Evolutionary conservation across 257 asterid species (phyloP), one percentile per base, ranked within the genome.

Genomic region (Cinchona pubescens): DNA sequence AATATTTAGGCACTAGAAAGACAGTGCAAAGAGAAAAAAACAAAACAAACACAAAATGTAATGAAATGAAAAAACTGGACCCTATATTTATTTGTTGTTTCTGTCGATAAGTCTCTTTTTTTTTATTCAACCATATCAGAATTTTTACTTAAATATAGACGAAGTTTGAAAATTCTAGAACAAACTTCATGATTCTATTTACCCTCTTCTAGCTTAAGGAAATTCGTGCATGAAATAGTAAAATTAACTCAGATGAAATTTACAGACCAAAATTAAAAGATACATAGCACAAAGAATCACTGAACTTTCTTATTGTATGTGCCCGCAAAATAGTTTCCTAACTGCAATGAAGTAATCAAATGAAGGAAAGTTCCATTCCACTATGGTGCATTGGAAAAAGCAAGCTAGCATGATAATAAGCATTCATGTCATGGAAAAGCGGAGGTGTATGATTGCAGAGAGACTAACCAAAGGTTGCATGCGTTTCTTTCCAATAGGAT

Each of bases 391-490:
- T 49, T 8, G 27, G 45, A 40, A 25, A 23, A 32, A 32, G 40
- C 72, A 67, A 73, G 65, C 10, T 38, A 8, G 60, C 30, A 48
- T 35, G 35, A 56, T 7, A 48, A 48, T 71, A 27, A 72, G 65
- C 16, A 25, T 38, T 35, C 40, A 42, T 18, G 38, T 1, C 15
- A 25, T 48, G 21, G 56, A 21, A 69, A 59, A 42, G 32, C 23
- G 64, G 30, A 18, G 30, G 23, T 46, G 65, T 15, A 61, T 10
- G 51, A 25, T 56, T 66, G 67, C 35, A 25, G 45, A 38, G 37
- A 67, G 62, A 82, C 90, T 86, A 79, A 86, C 90, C 90, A 86
- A 82, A 61, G 90, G 90, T 75, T 86, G 90, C 90, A 86, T 86
- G 7, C 90, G 86, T 79, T 77, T 86, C 86, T 86, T 86, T 77